Conservation (phyloP, 345 rosid species). For the Eutrema heterophyllum region DNA sequence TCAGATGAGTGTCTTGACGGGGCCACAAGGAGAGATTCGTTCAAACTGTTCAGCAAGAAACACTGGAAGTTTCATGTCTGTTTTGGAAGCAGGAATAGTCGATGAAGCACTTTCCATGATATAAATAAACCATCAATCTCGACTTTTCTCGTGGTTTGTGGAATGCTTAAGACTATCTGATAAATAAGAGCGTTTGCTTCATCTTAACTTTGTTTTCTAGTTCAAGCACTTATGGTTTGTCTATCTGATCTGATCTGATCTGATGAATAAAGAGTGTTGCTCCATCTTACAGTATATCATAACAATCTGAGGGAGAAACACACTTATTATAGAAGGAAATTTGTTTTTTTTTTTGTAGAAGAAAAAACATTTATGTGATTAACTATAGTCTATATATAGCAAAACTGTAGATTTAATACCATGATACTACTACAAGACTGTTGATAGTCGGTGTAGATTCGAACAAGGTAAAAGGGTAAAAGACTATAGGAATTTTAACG, state of each 20-base stretch:
- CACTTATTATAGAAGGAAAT: background rate
- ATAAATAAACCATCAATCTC: background rate
- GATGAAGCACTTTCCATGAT: constrained; percentile 40
- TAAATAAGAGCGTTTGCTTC: constrained; percentile 21
- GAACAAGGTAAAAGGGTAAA: too few relatives aligned
- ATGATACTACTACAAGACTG: too few relatives aligned
- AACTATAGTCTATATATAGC: background rate
- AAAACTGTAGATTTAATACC: too few relatives aligned
- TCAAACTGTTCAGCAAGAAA: constrained; percentile 68
- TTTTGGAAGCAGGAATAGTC: constrained; percentile 41
- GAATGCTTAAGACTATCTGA: constrained; percentile 20
- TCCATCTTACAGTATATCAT: background rate
- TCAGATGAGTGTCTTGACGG: constrained; percentile 56
- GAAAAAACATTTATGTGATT: background rate
- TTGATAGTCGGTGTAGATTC: too few relatives aligned
- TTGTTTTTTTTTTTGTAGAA: too few relatives aligned
- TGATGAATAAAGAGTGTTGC: background rate
- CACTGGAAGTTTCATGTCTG: constrained; percentile 39
- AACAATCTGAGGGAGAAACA: background rate
- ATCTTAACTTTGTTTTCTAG: background rate
- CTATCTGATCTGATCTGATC: too few relatives aligned
- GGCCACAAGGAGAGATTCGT: constrained; percentile 65
- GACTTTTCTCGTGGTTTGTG: background rate
- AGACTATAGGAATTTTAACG: background rate
- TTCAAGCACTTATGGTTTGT: background rate